These are phyloP conservation scores for Mycena albidolilacea DNA, from an alignment of 768 basidiomycete genomes.

Conservation along the genomic window DNA sequence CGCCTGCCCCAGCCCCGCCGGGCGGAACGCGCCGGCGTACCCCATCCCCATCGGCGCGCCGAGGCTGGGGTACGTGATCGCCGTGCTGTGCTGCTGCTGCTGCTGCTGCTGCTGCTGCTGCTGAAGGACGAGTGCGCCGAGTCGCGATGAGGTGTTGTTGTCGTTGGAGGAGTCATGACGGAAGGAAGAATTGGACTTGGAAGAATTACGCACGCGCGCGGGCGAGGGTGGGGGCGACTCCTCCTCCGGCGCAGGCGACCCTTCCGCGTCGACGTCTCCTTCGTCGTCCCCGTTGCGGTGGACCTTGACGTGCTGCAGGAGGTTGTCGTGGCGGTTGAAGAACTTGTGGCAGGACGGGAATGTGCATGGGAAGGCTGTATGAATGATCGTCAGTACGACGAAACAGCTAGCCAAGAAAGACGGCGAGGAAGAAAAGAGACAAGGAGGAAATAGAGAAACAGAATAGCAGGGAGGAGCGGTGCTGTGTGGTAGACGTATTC, in stretches of 20 bases:
- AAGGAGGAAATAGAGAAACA: too few species aligned
- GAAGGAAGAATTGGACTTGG: too few species aligned
- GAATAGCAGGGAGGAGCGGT: too few species aligned
- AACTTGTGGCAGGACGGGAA: conserved; percentile 76
- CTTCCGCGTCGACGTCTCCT: conserved; percentile 27
- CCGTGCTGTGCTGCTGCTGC: conserved; percentile 7
- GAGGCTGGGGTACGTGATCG: conserved; percentile 31
- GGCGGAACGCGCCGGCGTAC: too few species aligned
- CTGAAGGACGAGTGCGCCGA: not conserved
- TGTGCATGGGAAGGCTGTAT: conserved; percentile 79
- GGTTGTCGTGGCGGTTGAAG: conserved; percentile 87
- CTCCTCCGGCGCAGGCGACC: conserved; percentile 23
- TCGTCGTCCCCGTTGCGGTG: conserved; percentile 52
- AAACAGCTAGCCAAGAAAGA: too few species aligned
- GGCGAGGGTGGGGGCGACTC: conserved; percentile 20
- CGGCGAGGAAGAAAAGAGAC: too few species aligned
- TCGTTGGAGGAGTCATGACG: too few species aligned
- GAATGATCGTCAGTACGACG: not conserved
- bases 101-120: not conserved
- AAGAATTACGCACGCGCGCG: too few species aligned
- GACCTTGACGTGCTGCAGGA: conserved; percentile 83
- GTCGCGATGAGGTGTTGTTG: too few species aligned
- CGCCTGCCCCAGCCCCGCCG: too few species aligned
- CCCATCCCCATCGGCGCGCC: conserved; percentile 11
- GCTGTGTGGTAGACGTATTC: too few species aligned